Conservation (phyloP, 179 eudicot genomes). For the Camellia oleifera region DNA sequence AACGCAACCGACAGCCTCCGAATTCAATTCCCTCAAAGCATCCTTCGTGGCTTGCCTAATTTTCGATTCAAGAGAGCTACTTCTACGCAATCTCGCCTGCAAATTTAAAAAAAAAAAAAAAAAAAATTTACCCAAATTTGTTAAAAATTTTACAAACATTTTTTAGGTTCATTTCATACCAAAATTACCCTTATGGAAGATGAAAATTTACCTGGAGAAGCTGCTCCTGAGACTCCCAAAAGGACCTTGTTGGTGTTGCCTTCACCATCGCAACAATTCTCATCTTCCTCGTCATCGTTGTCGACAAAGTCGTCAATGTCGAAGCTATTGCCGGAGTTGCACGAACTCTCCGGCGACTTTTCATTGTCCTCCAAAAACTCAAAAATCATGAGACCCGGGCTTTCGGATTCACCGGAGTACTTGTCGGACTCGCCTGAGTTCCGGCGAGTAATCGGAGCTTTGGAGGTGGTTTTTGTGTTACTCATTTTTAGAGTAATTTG, state of each 20-base stretch:
- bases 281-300: conserved; percentile 19
- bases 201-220: conserved; percentile 20
- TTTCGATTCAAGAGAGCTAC: conserved; percentile 33
- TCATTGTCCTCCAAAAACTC: conserved; percentile 19
- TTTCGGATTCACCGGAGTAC: conserved; percentile 1
- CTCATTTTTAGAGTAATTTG: neutral
- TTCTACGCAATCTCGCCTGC: conserved; percentile 38
- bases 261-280: conserved; percentile 10
- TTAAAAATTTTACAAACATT: neutral
- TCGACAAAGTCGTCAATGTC: neutral
- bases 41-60: conserved; percentile 39
- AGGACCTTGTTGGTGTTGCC: conserved; percentile 14
- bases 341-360: conserved; percentile 13
- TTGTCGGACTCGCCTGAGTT: neutral
- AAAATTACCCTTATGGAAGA: neutral
- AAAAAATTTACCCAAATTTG: too few species aligned
- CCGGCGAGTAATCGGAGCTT: neutral
- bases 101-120: neutral
- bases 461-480: neutral
- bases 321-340: neutral
- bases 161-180: neutral
- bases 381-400: conserved; percentile 19
- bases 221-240: conserved; percentile 29
- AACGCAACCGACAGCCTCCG: conserved; percentile 2
- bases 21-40: conserved; percentile 15